Base-by-base conservation (phyloP, 148 eudicot species). In the Nepenthes mirabilis region DNA sequence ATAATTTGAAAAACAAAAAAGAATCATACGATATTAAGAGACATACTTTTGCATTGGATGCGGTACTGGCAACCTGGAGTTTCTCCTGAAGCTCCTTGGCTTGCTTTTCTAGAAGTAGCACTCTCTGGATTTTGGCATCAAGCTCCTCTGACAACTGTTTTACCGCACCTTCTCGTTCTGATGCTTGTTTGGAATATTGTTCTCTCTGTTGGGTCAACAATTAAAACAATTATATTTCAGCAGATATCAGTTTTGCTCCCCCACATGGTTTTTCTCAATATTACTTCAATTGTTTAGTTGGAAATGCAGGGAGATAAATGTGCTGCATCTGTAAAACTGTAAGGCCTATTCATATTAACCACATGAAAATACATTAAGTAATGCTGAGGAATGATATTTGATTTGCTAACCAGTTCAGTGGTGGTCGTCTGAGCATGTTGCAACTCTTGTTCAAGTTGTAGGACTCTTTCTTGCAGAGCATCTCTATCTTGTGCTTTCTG, bases 11-110 rank as follows among this genome's bases (percentile, higher is more conserved):
- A 23, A 23, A 23, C 23, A 23, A 23, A 23, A 23, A 23, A 23
- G 23, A 23, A 23, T 23, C 23, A 23, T 23, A 23, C 23, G 0
- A 23, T 23, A 23, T 40, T 11, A n/a, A 49, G n/a, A 64, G 1
- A 40, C 65, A 72, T 45, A 88, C 98, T 94, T 85, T 83, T 64
- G 78, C 82, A 70, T 78, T 80, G 10, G 70, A 64, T 72, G 62
- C 67, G 56, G 82, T 60, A 58, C 74, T 83, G 35, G 74, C 73
- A 55, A 65, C 68, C 70, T 83, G 82, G 37, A 84, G 72, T 64
- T 81, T 85, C 68, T 81, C 83, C 70, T 83, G 80, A n/a, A 88
- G 82, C 66, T 93, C 95, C 78, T 86, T 81, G 34, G 86, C 65
- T 72, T 82, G 83, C 57, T 76, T 82, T 64, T 81, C 82, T 49